Evolutionary conservation across 768 basidiomycete genomes (phyloP).

Genomic region (Lenzites betulinus): DNA sequence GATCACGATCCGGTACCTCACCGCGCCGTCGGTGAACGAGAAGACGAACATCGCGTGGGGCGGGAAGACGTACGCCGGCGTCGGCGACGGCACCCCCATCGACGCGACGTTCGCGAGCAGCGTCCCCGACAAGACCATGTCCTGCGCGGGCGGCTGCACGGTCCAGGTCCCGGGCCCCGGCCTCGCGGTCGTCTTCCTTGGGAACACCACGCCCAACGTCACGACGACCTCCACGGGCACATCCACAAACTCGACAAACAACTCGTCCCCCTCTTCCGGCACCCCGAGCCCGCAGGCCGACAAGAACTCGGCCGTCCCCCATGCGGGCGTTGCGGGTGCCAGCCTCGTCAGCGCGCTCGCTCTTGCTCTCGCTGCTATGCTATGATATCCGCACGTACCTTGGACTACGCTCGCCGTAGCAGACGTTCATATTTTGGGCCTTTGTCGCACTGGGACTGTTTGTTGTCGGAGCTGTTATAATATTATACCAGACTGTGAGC

Average conservation of each 20-base stretch:
- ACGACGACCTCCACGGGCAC: neutral
- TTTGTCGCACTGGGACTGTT: neutral
- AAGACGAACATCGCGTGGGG: slow-evolving; percentile 62
- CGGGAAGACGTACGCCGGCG: slow-evolving; percentile 48
- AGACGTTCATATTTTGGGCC: neutral
- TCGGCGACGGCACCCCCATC: slow-evolving; percentile 40
- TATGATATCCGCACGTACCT: neutral
- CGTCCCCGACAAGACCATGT: slow-evolving; percentile 34
- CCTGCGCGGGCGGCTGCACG: slow-evolving; percentile 48
- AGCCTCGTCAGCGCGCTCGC: neutral
- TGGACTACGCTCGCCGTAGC: neutral
- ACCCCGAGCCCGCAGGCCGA: neutral
- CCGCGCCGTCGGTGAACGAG: slow-evolving; percentile 49
- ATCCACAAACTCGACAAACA: neutral
- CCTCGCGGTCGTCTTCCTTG: slow-evolving; percentile 47
- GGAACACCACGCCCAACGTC: neutral
- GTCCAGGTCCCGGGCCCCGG: slow-evolving; percentile 50
- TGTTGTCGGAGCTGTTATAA: neutral
- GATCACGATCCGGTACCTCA: slow-evolving; percentile 49
- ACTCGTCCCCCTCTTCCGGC: neutral
- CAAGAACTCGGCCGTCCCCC: neutral
- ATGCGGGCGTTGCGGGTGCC: neutral
- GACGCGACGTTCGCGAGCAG: slow-evolving; percentile 31
- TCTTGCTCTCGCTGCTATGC: neutral
- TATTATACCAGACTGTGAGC: neutral